These are phyloP conservation scores for Hypomyces perniciosus DNA, from an alignment of 2,329 filamentous ascomycete species.

Conservation along the genomic window DNA sequence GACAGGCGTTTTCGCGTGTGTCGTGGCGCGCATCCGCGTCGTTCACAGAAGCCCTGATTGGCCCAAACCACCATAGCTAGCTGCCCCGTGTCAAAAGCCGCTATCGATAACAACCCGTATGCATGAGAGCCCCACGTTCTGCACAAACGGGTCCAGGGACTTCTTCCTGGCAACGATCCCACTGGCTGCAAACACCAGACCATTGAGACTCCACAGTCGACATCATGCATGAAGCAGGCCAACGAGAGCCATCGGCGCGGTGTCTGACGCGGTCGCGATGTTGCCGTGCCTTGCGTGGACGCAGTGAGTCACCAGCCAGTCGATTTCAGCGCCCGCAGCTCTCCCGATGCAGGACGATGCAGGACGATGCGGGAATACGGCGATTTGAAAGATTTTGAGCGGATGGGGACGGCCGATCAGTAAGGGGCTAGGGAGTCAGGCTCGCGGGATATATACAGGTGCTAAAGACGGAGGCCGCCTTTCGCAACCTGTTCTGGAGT, in stretches of 20 bases:
- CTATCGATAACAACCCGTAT: background rate
- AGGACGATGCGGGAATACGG: constrained; percentile 6
- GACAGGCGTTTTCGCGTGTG: background rate
- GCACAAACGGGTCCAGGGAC: background rate
- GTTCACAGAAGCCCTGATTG: background rate
- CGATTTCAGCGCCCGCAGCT: constrained; percentile 9
- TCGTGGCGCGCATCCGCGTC: constrained; percentile 2
- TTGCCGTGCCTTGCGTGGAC: constrained; percentile 6
- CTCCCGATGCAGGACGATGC: constrained; percentile 11
- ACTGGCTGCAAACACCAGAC: constrained; percentile 18
- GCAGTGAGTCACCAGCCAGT: constrained; percentile 22
- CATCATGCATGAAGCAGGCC: constrained; percentile 7
- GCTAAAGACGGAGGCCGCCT: background rate
- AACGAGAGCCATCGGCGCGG: constrained; percentile 14
- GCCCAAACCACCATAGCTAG: background rate
- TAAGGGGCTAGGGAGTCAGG: background rate
- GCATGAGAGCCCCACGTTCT: background rate
- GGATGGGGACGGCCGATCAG: background rate
- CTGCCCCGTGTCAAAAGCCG: background rate
- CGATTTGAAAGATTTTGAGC: background rate
- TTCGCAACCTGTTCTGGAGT: background rate
- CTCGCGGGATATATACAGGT: constrained; percentile 9
- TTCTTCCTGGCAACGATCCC: background rate
- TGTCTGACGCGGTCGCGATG: constrained; percentile 16
- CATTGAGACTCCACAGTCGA: constrained; percentile 11